Conservation (phyloP, 1,284 basidiomycete species). For the Melampsora americana region DNA sequence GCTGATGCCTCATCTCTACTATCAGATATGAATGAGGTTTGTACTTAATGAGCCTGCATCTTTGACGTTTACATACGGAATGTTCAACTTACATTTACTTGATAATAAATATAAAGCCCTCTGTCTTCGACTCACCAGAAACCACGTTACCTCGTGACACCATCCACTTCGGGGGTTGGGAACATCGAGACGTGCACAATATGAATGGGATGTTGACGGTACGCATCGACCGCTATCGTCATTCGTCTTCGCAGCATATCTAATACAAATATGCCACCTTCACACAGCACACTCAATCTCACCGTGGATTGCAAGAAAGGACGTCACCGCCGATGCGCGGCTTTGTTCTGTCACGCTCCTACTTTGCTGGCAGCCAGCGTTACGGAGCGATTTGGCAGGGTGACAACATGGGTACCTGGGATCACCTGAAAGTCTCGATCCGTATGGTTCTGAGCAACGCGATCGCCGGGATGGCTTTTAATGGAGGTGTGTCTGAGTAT, state of each 20-base stretch:
- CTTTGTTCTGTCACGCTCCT: slow-evolving; percentile 90
- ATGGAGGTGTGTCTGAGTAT: too few species aligned
- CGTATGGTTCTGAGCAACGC: too few species aligned
- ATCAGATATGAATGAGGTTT: slow-evolving; percentile 99
- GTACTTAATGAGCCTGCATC: too few species aligned
- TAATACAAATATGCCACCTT: too few species aligned
- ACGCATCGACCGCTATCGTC: neutral
- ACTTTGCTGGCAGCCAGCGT: slow-evolving; percentile 91
- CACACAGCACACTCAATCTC: slow-evolving; percentile 73
- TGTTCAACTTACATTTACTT: slow-evolving; percentile 40
- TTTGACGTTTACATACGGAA: too few species aligned
- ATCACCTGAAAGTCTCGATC: too few species aligned
- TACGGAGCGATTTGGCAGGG: slow-evolving; percentile 99
- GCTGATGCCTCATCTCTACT: slow-evolving; percentile 57
- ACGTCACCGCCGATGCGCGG: slow-evolving; percentile 73
- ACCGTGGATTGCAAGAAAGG: slow-evolving; percentile 74
- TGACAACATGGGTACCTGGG: too few species aligned
- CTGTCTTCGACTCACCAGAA: slow-evolving; percentile 96
- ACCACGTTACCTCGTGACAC: slow-evolving; percentile 95
- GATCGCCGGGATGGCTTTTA: too few species aligned
- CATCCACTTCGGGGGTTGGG: slow-evolving; percentile 82
- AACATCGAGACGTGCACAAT: too few species aligned
- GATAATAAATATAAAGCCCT: slow-evolving; percentile 75
- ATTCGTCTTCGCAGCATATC: too few species aligned
- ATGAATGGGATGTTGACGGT: slow-evolving; percentile 71